These are phyloP conservation scores for Alternaria metachromatica DNA, from an alignment of 2,329 filamentous ascomycete genomes.

Conservation along the genomic window DNA sequence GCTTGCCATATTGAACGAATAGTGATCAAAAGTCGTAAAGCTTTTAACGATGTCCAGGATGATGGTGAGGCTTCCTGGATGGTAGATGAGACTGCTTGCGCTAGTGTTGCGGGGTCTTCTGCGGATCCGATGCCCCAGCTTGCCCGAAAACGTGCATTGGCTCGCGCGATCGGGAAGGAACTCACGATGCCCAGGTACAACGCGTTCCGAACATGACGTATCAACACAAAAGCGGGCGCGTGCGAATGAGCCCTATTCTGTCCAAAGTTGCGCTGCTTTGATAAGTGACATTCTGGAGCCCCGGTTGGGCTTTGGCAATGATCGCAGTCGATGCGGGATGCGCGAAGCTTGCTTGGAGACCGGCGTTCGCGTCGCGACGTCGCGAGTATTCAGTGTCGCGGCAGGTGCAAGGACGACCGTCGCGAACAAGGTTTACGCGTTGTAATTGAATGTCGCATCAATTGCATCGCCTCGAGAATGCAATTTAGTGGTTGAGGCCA, in stretches of 20 bases:
- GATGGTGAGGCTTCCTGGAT: constrained; percentile 1
- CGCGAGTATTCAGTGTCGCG: too few relatives aligned
- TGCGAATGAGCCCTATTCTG: too few relatives aligned
- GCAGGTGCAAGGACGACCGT: too few relatives aligned
- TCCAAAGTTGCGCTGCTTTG: too few relatives aligned
- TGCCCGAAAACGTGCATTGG: constrained; percentile 9
- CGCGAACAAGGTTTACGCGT: too few relatives aligned
- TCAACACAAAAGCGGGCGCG: background rate
- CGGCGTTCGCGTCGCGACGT: too few relatives aligned
- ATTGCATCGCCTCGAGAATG: background rate
- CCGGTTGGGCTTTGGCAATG: too few relatives aligned
- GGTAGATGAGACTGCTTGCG: constrained; percentile 5
- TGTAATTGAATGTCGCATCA: background rate
- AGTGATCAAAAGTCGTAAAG: background rate
- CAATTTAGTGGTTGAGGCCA: background rate
- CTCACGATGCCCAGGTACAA: background rate
- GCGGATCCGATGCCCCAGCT: constrained; percentile 14
- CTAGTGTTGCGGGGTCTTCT: constrained; percentile 15
- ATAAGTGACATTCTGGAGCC: too few relatives aligned
- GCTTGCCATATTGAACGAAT: constrained; percentile 5
- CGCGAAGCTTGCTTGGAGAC: too few relatives aligned
- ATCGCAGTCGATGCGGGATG: too few relatives aligned
- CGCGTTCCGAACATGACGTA: background rate
- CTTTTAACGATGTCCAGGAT: background rate
- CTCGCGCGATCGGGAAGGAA: background rate